These are phyloP conservation scores for Diaporthe sp. DNA, from an alignment of 2,329 filamentous ascomycete species.

Conservation along the genomic window DNA sequence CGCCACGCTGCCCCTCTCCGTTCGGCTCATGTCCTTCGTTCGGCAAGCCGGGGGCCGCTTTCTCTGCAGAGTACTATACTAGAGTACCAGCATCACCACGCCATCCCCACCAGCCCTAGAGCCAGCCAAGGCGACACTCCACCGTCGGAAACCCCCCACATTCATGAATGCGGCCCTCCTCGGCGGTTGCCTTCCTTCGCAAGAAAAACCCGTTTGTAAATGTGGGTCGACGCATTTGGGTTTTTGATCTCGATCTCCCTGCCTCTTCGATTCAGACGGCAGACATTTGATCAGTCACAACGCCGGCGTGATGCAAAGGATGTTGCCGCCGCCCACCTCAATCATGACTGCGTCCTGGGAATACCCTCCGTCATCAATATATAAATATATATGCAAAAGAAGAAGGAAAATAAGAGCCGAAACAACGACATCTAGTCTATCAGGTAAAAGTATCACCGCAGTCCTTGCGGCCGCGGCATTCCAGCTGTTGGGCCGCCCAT, in stretches of 20 bases:
- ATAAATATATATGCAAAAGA: too few species aligned
- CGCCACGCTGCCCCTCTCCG: slow-evolving; percentile 11
- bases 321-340: slow-evolving; percentile 8
- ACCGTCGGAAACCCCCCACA: slow-evolving; percentile 15
- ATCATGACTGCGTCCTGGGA: neutral
- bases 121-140: slow-evolving; percentile 13
- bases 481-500: neutral
- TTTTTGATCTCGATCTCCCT: slow-evolving; percentile 28
- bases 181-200: slow-evolving; percentile 24
- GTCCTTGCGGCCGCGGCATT: neutral
- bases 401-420: neutral
- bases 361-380: neutral
- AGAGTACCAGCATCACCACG: neutral
- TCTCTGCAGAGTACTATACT: neutral
- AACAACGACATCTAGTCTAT: neutral
- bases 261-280: slow-evolving; percentile 30
- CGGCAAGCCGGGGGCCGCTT: neutral
- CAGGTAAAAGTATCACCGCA: neutral
- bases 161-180: slow-evolving; percentile 5
- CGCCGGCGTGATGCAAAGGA: slow-evolving; percentile 6
- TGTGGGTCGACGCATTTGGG: slow-evolving; percentile 22
- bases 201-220: slow-evolving; percentile 16
- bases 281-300: slow-evolving; percentile 36
- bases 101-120: slow-evolving; percentile 20
- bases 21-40: slow-evolving; percentile 14